Evolutionary conservation across 768 basidiomycete species (phyloP), one percentile per base, ranked within the genome.

Genomic region (Russula sp.): DNA sequence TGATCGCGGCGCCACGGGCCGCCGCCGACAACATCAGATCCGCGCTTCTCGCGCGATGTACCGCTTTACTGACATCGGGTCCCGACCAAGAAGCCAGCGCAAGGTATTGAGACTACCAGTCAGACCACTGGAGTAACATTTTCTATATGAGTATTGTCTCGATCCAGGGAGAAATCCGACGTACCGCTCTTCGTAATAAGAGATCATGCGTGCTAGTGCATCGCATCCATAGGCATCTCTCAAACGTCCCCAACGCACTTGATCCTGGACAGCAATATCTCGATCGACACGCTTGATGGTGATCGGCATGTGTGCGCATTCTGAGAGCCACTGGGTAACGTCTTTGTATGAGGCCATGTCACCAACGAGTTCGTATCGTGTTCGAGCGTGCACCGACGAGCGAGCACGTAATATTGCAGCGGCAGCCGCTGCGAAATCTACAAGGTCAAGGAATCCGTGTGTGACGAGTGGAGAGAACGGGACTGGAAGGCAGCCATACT

Each of bases 301-400:
- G 53, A 73, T 63, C 6, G 64, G 54, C 62, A 69, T 63, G 53
- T 64, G 56, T 10, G 55, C 45, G 56, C 57, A 55, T 56, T 52
- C 61, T 37, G 68, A 39, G 20, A 73, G 59, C 48, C 66, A 61
- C 55, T 69, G 52, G 7, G 71, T 70, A 50, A 75, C 70, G 49
- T 71, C 70, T 32, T 61, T 64, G 35, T 72, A 73, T 7, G 71
- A 68, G n/a, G 67, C 66, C 55, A 75, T 73, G 56, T 72, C 64
- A 10, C 74, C 73, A 8, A 74, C 70, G 18, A 75, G 69, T 59
- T 75, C 74, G 64, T 76, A 76, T n/a, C 71, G 65, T 16, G 75
- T 74, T 50, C 67, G 71, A 55, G 71, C 69, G 63, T 76, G 75
- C 35, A 62, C 60, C 16, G 64, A 64, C 5, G 73, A 71, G 13